These are phyloP conservation scores for Boletellus sp. DNA, from an alignment of 1,284 basidiomycete genomes.

Conservation along the genomic window DNA sequence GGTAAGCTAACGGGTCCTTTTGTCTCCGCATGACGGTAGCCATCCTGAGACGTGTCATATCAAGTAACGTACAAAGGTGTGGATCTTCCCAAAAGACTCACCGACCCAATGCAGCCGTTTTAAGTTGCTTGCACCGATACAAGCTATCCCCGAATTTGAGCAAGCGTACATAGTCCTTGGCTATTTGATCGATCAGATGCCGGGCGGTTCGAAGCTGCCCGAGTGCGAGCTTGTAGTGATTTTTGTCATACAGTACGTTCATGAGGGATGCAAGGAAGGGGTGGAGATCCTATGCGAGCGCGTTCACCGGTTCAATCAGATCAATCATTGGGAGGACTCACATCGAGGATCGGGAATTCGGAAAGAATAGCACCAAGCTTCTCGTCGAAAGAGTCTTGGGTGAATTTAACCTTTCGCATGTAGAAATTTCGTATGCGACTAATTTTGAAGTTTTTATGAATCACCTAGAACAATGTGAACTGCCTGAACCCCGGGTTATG, in stretches of 20 bases:
- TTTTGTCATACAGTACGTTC: slow-evolving; percentile 98
- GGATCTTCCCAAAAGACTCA: slow-evolving; percentile 35
- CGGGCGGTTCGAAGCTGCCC: slow-evolving; percentile 91
- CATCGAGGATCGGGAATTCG: slow-evolving; percentile 97
- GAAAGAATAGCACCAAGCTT: slow-evolving; percentile 91
- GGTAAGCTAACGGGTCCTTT: slow-evolving; percentile 94
- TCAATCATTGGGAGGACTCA: slow-evolving; percentile 40
- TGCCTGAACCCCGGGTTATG: slow-evolving; percentile 1
- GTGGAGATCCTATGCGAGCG: slow-evolving; percentile 74
- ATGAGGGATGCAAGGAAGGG: slow-evolving; percentile 91
- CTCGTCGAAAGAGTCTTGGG: slow-evolving; percentile 96
- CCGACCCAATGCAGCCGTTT: slow-evolving; percentile 91
- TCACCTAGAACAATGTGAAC: slow-evolving; percentile 52
- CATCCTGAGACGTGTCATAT: slow-evolving; percentile 55
- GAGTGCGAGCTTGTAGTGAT: slow-evolving; percentile 96
- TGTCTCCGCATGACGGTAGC: slow-evolving; percentile 95
- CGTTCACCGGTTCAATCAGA: neutral
- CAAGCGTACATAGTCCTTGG: slow-evolving; percentile 92
- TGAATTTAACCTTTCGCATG: slow-evolving; percentile 99
- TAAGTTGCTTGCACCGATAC: slow-evolving; percentile 96
- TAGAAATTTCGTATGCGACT: slow-evolving; percentile 92
- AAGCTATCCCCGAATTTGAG: slow-evolving; percentile 95
- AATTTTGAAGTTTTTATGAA: slow-evolving; percentile 99
- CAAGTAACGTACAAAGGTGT: neutral
- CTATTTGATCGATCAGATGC: slow-evolving; percentile 93